Base-by-base conservation (phyloP, 306 rosid genomes). In the Adenanthera pavonina region DNA sequence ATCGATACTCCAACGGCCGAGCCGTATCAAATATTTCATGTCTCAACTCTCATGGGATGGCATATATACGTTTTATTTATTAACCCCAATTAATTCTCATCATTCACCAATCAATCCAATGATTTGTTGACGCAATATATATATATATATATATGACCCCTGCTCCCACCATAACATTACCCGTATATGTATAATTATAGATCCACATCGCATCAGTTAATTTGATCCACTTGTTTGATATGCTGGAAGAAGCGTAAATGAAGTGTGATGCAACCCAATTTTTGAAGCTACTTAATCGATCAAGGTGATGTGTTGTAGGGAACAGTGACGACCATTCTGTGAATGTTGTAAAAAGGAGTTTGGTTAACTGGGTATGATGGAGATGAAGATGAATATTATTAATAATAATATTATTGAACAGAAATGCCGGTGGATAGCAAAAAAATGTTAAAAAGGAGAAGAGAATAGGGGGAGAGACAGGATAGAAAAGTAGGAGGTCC, bases 361-460 rank as follows among this genome's bases (percentile, higher is more conserved):
- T 48, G 66, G 36, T 9, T 4, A 14, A 6, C 25, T 64, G 43
- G 4, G 69, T 2, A 9, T 20, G 35, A 59, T 54, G 25, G 7
- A 54, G 11, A 56, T 56, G 30, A 56, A 20, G 36, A 59, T 3
- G 38, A 59, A 25, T 33, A 59, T 59, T 15, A 60, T 60, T 10
- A 60, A 19, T 33, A 59, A 25, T 33, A 59, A 25, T 15, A 60
- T 60, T 10, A 60, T 57, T 33, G 64, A 30, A 30, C 7, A 3
- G 8, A 8, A 69, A 69, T 87, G 84, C 84, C 84, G 82, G 87
- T 84, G 82, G 87, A 78, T 84, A 78, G 81, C 84, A 68, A 83
- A 83, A 77, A 72, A 77, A 72, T 72, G 78, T 80, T 0, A 75
- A 17, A 56, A 38, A 53, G 16, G 66, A 51, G 64, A 4, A 16